Evolutionary conservation across 2,329 filamentous ascomycete species (phyloP), one percentile per base, ranked within the genome.

Genomic region (Ampelomyces quisqualis): DNA sequence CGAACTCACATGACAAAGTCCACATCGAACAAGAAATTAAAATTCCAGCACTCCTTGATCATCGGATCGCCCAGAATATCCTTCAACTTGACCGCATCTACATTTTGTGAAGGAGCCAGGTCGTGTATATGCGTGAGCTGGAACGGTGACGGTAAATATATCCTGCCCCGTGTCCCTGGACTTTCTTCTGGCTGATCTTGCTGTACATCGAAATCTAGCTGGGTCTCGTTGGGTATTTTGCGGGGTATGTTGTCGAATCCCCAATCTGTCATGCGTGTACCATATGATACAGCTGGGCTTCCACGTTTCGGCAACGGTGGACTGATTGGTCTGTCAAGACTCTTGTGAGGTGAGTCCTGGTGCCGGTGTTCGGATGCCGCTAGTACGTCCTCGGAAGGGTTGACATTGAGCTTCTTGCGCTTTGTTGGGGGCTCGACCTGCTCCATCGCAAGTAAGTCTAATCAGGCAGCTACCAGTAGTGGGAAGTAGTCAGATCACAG

Each of bases 51-150:
- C 58, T 86, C 80, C 26, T 78, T 77, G 39, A 93, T 87, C 47
- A 89, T 73, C 0, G 86, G 85, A 60, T 90, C 82, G 0, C 85
- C 81, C 1, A 94, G 74, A 5, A 94, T 75, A 43, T 88, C 85
- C 4, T 71, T 69, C 7, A 93, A 71, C 1, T 74, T 76, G 22
- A 91, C 67, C 0, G 86, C 75, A 62, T 85, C 86, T 17, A 73
- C 69, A 68, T 94, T 93, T 46, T 77, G 70, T 1, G 63, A 60
- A 2, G 72, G 64, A 2, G 81, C 73, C 0, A 90, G 70, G 53
- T 86, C 84, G 19, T 72, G 74, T 38, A 93, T 84, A 44, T 75
- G 77, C 0, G 85, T 90, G 10, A 93, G 77, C 42, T 82, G 81
- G 51, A 90, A 79, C 0, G 88, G 88, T 1, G 87, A 90, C 2